Base-by-base conservation (phyloP, 805 yeast species). In the Zygoascus flipseniorum region DNA sequence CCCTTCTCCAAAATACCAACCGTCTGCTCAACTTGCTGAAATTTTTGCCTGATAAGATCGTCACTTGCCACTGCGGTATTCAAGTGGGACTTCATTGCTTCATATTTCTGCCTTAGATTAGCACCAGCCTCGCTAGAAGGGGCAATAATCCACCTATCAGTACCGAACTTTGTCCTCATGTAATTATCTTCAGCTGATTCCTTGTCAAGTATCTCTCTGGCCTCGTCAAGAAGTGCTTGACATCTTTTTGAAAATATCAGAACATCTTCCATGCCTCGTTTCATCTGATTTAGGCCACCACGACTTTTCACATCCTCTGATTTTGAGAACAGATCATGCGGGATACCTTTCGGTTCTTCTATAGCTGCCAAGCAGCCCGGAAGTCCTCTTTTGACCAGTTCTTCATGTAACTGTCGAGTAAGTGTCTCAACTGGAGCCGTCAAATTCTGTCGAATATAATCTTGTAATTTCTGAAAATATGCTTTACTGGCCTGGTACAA, bases 401-500 rank as follows among this genome's bases (percentile, higher is more conserved):
- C 54, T 1, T 57, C 52, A 14, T 61, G 65, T 8, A 64, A 49
- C 26, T 55, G 48, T 0, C 53, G 54, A 16, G 62, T 62, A 20
- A 67, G 54, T n/a, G 45, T 43, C 13, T 69, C 58, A 57, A 65
- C 48, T 18, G 63, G 52, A 65, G 70, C 53, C 58, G 72, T 56
- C 2, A 80, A 55, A 48, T 78, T 76, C 31, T 69, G 69, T 16
- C 65, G 56, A 9, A 85, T 72, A 60, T 76, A 85, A 2, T 68
- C 69, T 13, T 78, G 79, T 54, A 81, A 82, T 56, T 90, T 73
- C 56, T 85, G 92, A 51, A 78, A 75, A 62, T 80, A 86, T 0
- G 89, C 83, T 43, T 77, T 79, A 0, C 88, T 81, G 2, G 80
- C 75, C 59, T 83, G 86, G 43, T 86, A 76, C 1, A 87, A 78